Evolutionary conservation across 2,329 filamentous ascomycete species (phyloP), one percentile per base, ranked within the genome.

Genomic region (Onygenales sp.): DNA sequence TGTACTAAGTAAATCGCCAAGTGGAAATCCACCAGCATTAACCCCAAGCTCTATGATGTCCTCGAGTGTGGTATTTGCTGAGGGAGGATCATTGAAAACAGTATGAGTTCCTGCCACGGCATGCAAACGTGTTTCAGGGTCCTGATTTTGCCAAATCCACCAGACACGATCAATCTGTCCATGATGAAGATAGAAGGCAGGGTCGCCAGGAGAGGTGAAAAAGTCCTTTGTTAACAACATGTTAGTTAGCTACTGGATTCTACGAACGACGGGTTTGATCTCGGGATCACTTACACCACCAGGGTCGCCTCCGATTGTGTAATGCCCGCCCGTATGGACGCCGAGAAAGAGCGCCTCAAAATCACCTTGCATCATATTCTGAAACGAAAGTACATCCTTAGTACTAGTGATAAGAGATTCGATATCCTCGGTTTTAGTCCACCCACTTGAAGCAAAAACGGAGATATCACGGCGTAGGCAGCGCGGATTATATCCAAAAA

Each of bases 381-480:
- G n/a, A 27, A 44, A 44, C 4, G 5, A 3, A 3, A 17, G 9
- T 11, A 44, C 8, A 42, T 52, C 33, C 5, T 52, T 27, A n/a
- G 33, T 36, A 13, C 7, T 46, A 2, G 7, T 39, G 33, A 52
- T 52, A 32, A 52, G 51, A 9, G n/a, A 8, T 21, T n/a, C 27
- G 21, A 36, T 47, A 36, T 52, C 42, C 17, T 32, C n/a, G 42
- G 27, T 44, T 32, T 47, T 52, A 9, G 42, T 17, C 42, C 42
- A 52, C 5, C 42, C 42, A 9, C 46, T 27, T 11, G 35, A 53
- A 9, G 43, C 13, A 43, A 41, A 52, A 10, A 36, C 58, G 60
- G 72, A 72, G 36, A 75, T 56, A 58, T 74, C 63, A 43, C 66
- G 61, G 53, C 63, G 67, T 49, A 69, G 49, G 53, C 67, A 69